Evolutionary conservation across 768 basidiomycete species (phyloP).

Genomic region (Psilocybe subaeruginosa): DNA sequence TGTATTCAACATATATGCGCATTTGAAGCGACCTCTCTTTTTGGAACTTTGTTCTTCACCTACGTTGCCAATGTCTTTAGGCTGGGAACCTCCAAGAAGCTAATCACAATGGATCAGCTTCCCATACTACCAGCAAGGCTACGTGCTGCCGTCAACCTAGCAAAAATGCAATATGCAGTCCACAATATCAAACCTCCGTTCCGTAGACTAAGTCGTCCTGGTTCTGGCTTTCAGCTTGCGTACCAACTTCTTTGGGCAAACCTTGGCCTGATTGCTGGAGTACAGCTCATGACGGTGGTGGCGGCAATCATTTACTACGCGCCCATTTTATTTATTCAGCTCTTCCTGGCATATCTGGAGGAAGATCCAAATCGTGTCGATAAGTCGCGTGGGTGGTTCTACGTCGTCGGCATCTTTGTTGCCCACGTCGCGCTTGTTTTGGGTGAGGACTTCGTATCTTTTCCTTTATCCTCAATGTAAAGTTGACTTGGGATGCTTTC

Average conservation of each 20-base stretch:
- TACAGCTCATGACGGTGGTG: slow-evolving; percentile 14
- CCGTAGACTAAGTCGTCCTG: neutral
- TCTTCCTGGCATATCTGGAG: slow-evolving; percentile 63
- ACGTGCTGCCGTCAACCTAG: slow-evolving; percentile 14
- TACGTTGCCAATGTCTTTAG: slow-evolving; percentile 13
- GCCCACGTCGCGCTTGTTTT: slow-evolving; percentile 18
- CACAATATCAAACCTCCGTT: slow-evolving; percentile 5
- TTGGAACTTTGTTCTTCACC: slow-evolving; percentile 9
- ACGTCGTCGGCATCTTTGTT: slow-evolving; percentile 23
- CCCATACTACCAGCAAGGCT: slow-evolving; percentile 13
- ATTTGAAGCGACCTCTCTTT: neutral
- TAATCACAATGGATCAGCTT: slow-evolving; percentile 10
- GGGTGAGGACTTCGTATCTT: slow-evolving; percentile 5
- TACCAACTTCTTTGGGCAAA: slow-evolving; percentile 17
- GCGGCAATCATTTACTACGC: slow-evolving; percentile 18
- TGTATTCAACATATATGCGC: neutral
- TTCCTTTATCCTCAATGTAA: too few species aligned
- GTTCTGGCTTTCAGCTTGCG: slow-evolving; percentile 15
- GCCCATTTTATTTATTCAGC: slow-evolving; percentile 50
- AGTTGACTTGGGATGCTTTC: neutral
- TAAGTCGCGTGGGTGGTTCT: slow-evolving; percentile 68
- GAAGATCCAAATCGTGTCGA: slow-evolving; percentile 53
- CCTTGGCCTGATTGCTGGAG: slow-evolving; percentile 8
- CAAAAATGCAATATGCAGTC: slow-evolving; percentile 7
- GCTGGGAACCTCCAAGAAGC: slow-evolving; percentile 12